Conservation (phyloP, 108 stramenopile species). For the Nannochloropsis oceanica region DNA sequence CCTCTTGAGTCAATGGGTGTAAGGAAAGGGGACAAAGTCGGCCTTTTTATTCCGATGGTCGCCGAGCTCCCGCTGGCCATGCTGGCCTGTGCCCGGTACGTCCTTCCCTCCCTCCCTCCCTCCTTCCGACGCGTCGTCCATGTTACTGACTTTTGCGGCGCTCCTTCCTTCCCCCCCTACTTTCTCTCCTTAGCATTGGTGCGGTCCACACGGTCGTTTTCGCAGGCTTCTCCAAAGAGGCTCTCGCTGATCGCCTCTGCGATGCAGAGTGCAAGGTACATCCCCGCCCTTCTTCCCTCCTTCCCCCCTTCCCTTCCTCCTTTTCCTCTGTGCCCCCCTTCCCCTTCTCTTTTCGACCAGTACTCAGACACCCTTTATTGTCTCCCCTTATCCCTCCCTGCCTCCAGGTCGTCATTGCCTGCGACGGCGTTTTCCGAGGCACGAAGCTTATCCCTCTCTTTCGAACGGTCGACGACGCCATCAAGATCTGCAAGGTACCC, state of each 20-base stretch:
- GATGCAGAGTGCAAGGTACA: background rate
- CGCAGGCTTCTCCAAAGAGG: constrained; percentile 22
- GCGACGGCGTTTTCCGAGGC: constrained; percentile 18
- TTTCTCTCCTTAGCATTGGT: constrained; percentile 8
- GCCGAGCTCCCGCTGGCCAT: constrained; percentile 20
- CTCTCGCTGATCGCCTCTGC: constrained; percentile 11
- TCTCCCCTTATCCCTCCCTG: background rate
- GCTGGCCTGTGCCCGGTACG: constrained; percentile 1
- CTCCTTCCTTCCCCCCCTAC: background rate
- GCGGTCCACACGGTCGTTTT: constrained; percentile 33
- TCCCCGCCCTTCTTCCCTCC: background rate
- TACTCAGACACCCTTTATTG: background rate
- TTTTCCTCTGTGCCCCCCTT: background rate
- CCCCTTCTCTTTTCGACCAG: background rate
- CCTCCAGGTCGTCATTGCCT: background rate
- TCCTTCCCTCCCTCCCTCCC: background rate
- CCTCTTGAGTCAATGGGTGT: constrained; percentile 3
- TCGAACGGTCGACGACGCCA: background rate
- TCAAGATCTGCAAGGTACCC: background rate
- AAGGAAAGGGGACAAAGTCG: constrained; percentile 17
- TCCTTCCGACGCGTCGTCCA: no score
- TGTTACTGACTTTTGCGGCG: background rate
- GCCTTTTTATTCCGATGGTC: constrained; percentile 26
- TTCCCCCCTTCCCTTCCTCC: background rate
- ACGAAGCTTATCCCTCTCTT: constrained; percentile 2